A percentile compares a stretch with the other conserved stretches of the same genome.
These are phyloP conservation scores for Ophiostoma sp. DNA, from an alignment of 2,329 filamentous ascomycete species.

Conservation along the genomic window DNA sequence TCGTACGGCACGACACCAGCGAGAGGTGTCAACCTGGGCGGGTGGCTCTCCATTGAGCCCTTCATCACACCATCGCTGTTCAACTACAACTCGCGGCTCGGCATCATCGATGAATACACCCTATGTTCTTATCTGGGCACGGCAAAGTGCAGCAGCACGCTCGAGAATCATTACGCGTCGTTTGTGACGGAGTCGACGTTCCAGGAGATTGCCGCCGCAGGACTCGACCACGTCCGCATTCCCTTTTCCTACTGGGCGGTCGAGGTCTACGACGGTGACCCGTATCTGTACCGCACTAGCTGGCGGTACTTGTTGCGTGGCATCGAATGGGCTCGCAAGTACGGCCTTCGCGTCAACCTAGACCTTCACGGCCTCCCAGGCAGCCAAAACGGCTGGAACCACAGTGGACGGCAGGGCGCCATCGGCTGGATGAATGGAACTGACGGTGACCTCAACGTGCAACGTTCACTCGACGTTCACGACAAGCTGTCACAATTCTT, in stretches of 20 bases:
- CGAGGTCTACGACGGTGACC: constrained; percentile 78
- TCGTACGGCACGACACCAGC: constrained; percentile 77
- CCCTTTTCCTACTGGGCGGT: constrained; percentile 96
- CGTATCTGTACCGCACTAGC: constrained; percentile 80
- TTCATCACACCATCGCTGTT: constrained; percentile 96
- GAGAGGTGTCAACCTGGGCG: constrained; percentile 87
- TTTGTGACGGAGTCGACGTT: constrained; percentile 88
- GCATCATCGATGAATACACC: constrained; percentile 86
- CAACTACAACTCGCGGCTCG: constrained; percentile 56
- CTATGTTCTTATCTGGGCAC: constrained; percentile 70
- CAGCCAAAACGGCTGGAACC: constrained; percentile 97
- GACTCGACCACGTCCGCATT: constrained; percentile 95
- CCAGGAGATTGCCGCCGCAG: constrained; percentile 78
- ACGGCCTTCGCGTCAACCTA: constrained; percentile 88
- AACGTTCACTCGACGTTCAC: constrained; percentile 85
- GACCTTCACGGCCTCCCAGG: constrained; percentile 91
- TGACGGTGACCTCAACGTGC: constrained; percentile 72
- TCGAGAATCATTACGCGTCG: constrained; percentile 90
- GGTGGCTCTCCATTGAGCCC: constrained; percentile 91
- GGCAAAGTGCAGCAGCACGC: constrained; percentile 58
- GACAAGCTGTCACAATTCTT: constrained; percentile 88
- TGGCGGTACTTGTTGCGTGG: constrained; percentile 92
- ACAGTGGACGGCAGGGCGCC: constrained; percentile 77
- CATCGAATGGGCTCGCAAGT: constrained; percentile 91
- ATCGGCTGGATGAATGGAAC: constrained; percentile 93